A percentile compares a stretch with the other conserved stretches of the same genome.
These are phyloP conservation scores for Plantago coronopus DNA, from an alignment of 305 asterid genomes.

Conservation along the genomic window DNA sequence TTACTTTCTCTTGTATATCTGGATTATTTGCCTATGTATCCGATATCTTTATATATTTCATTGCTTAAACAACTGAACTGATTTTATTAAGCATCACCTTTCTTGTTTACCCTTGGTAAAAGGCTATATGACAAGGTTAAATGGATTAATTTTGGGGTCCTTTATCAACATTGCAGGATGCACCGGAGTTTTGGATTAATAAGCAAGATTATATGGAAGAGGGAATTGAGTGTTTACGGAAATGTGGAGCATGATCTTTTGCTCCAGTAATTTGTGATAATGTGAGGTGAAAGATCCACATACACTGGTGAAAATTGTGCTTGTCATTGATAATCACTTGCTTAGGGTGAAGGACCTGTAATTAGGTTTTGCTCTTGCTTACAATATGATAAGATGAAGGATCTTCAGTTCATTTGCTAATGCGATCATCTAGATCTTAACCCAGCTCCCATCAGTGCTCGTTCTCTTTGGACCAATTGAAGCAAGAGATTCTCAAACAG, in stretches of 20 bases:
- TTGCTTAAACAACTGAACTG: neutral
- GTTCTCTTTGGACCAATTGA: too few relatives aligned
- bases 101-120: neutral
- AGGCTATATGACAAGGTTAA: neutral
- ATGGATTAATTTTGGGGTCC: constrained; percentile 5
- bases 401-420: too few relatives aligned
- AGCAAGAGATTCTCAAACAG: too few relatives aligned
- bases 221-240: constrained; percentile 85
- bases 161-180: constrained; percentile 57
- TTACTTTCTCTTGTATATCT: neutral
- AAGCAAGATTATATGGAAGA: constrained; percentile 94
- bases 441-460: too few relatives aligned
- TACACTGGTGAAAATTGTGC: constrained; percentile 13
- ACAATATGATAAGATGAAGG: too few relatives aligned
- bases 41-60: too few relatives aligned
- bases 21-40: neutral
- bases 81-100: neutral
- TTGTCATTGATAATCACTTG: constrained; percentile 5
- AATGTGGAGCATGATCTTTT: constrained; percentile 42
- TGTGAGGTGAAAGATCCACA: constrained; percentile 16
- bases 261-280: constrained; percentile 25
- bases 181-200: constrained; percentile 98
- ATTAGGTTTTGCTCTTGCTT: neutral
- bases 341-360: neutral
- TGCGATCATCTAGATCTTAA: too few relatives aligned